A percentile compares a stretch with the other conserved stretches of the same genome.
Evolutionary conservation across 1,284 basidiomycete genomes (phyloP).

Genomic region (Tetrapyrgos nigripes): DNA sequence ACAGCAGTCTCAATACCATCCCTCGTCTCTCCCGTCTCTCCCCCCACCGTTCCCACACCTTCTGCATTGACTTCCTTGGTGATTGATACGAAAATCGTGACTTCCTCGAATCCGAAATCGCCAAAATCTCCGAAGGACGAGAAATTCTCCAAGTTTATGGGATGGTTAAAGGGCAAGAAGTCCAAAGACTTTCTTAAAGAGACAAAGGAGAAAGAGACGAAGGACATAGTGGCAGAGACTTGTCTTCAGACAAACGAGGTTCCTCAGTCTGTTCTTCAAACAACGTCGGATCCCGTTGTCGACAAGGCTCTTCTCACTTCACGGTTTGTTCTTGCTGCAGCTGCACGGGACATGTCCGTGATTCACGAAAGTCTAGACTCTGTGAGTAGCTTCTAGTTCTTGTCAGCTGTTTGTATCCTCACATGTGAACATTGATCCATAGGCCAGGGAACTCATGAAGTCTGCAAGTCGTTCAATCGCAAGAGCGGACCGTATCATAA

Average conservation of each 20-base stretch:
- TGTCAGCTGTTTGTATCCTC: constrained; percentile 1
- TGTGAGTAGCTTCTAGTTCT: constrained; percentile 6
- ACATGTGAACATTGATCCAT: constrained; percentile 2
- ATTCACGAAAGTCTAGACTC: constrained; percentile 10
- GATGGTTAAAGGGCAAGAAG: constrained; percentile 60
- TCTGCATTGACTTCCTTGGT: constrained; percentile 23
- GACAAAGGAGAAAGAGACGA: background rate
- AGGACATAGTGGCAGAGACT: background rate
- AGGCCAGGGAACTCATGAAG: constrained; percentile 62
- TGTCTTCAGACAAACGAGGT: background rate
- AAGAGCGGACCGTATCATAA: constrained; percentile 56
- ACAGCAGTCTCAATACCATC: constrained; percentile 47
- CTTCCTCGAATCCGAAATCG: constrained; percentile 37
- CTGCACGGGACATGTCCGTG: constrained; percentile 57
- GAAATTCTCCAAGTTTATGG: constrained; percentile 51
- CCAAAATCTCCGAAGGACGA: constrained; percentile 6
- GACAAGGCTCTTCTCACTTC: constrained; percentile 44
- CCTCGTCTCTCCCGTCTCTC: constrained; percentile 20
- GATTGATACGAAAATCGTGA: constrained; percentile 39
- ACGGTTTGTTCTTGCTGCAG: constrained; percentile 53
- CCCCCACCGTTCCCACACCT: constrained; percentile 14
- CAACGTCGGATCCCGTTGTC: constrained; percentile 2
- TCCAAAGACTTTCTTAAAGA: background rate
- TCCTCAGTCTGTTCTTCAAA: background rate
- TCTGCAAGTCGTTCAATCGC: constrained; percentile 57